Conservation (phyloP, 192 early-diverging fungal species). For the Coemansia sp. region DNA sequence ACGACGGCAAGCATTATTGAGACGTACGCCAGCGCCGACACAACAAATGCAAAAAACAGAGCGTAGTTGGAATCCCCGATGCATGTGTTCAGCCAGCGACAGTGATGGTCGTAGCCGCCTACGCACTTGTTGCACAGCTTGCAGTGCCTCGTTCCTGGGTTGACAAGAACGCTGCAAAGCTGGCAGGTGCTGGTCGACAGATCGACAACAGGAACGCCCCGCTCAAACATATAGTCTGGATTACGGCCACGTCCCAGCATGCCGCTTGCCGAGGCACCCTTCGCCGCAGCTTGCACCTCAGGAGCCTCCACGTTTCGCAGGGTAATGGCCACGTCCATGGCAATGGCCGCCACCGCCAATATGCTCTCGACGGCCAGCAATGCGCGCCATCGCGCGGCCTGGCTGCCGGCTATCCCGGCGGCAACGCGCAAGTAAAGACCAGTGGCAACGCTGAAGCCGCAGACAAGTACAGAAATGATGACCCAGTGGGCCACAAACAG, state of each 20-base stretch:
- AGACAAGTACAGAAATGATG: slow-evolving; percentile 14
- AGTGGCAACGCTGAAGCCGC: slow-evolving; percentile 11
- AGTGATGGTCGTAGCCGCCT: slow-evolving; percentile 53
- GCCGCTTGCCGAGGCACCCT: neutral
- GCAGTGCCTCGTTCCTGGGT: slow-evolving; percentile 37
- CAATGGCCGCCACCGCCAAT: slow-evolving; percentile 17
- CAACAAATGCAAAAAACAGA: slow-evolving; percentile 27
- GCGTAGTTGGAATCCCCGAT: slow-evolving; percentile 42
- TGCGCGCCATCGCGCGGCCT: slow-evolving; percentile 8
- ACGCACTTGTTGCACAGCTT: slow-evolving; percentile 53
- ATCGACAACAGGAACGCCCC: slow-evolving; percentile 41
- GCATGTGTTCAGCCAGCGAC: slow-evolving; percentile 49
- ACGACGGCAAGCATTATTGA: slow-evolving; percentile 26
- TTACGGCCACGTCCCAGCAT: slow-evolving; percentile 16
- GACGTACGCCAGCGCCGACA: slow-evolving; percentile 17
- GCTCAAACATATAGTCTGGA: slow-evolving; percentile 31
- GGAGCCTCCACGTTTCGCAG: slow-evolving; percentile 34
- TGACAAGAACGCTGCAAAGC: slow-evolving; percentile 22
- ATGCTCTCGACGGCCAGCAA: slow-evolving; percentile 14
- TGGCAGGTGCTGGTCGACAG: slow-evolving; percentile 25
- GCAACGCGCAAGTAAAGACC: slow-evolving; percentile 27
- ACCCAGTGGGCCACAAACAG: slow-evolving; percentile 46
- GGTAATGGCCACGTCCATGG: slow-evolving; percentile 17
- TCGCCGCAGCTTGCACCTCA: slow-evolving; percentile 12
- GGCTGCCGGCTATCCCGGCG: neutral